Evolutionary conservation across 352 stramenopile genomes (phyloP), one percentile per base, ranked within the genome.

Genomic region (Globisporangium sylvaticum): DNA sequence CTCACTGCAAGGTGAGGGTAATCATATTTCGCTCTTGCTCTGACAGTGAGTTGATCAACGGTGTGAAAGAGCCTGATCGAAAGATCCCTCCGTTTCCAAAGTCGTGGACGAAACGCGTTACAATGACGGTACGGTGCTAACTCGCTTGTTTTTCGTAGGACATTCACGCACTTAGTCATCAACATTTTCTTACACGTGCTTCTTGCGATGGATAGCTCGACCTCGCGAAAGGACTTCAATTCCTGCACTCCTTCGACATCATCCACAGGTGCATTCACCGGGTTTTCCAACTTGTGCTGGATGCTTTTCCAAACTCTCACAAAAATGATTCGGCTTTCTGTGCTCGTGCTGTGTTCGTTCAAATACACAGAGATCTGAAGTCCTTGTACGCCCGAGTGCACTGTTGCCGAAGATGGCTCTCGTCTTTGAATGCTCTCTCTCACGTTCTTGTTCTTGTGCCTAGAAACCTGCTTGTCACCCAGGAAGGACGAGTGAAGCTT

Each of bases 241-340:
- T 91, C 60, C 68, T 92, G 18, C 86, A 92, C 48, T 92, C 84
- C 32, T 92, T 94, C 71, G 80, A 84, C 61, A 91, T 94, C 61
- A 85, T 92, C 55, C 84, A 92, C 66, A 76, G 83, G 84, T 92
- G 57, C 63, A 65, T 61, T 34, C 9, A 12, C 22, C 12, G 27
- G 25, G 18, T 27, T 12, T 29, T 39, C 5, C 54, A 42, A 27
- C 6, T 39, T 59, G 18, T 27, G 20, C 15, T 27, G 15, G 4
- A 8, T 59, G 5, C 1, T 5, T 34, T 10, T 29, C 31, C 14
- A 12, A 14, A 25, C 29, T 29, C 20, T 59, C 55, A 31, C 42
- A 42, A 27, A 27, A 18, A n/a, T 63, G 24, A 14, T 24, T 44
- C n/a, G 15, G 24, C 34, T 31, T 59, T 25, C 52, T 55, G 22